phyloP scores from a whole-genome alignment of 1,139 yeast genomes.

The Magnusiomyces suaveolens region DNA sequence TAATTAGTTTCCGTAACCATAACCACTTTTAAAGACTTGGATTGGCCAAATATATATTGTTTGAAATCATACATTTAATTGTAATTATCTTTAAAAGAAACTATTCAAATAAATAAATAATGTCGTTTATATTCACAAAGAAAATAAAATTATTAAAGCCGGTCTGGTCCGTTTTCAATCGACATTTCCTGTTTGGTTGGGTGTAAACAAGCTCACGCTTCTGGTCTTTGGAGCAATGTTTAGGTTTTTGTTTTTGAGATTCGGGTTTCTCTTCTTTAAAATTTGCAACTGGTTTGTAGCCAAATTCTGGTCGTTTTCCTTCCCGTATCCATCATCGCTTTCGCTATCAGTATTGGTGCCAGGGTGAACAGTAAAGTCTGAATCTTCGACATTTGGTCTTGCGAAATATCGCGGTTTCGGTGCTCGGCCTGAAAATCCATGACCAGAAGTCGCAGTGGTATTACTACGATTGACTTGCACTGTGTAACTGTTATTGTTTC shows the following conservation, averaged over 20 bases:
- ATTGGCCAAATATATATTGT: no score
- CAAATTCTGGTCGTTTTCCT: neutral
- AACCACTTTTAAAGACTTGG: no score
- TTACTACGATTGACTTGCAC: neutral
- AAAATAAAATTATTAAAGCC: no score
- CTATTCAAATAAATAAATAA: no score
- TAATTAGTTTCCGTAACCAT: no score
- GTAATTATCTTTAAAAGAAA: no score
- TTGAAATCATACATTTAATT: no score
- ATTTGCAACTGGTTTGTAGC: neutral
- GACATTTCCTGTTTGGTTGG: neutral
- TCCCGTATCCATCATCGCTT: slow-evolving; percentile 3
- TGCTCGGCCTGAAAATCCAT: neutral
- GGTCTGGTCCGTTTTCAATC: no score
- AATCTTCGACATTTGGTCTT: neutral
- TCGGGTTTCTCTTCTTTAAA: neutral
- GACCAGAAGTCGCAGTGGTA: neutral
- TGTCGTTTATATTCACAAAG: no score
- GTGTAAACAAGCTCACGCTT: neutral
- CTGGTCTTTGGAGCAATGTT: neutral
- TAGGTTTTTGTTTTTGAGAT: neutral
- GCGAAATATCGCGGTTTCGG: neutral
- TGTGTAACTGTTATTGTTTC: neutral
- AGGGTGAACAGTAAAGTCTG: neutral
- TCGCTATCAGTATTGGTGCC: neutral